Conservation (phyloP, 2,329 filamentous ascomycete species). For the Colletotrichum karsti region DNA sequence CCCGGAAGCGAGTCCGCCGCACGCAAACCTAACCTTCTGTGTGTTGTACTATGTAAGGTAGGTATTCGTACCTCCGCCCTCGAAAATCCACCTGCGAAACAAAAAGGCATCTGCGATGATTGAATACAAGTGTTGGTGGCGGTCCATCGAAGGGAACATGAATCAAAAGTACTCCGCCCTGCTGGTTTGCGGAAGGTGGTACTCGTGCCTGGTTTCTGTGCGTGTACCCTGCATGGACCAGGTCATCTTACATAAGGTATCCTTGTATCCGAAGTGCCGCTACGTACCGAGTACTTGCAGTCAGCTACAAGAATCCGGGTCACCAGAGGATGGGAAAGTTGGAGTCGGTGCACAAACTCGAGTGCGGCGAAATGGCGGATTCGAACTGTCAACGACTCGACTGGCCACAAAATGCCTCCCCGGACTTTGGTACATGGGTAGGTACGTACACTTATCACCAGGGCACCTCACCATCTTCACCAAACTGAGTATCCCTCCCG, state of each 20-base stretch:
- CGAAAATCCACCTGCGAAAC: no score
- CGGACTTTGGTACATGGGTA: background rate
- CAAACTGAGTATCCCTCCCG: background rate
- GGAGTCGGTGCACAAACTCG: constrained; percentile 16
- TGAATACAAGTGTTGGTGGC: background rate
- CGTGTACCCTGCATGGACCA: background rate
- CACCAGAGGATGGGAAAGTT: constrained; percentile 22
- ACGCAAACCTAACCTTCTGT: no score
- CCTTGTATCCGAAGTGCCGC: constrained; percentile 10
- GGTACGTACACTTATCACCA: no score
- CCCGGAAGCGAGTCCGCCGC: no score
- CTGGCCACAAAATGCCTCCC: no score
- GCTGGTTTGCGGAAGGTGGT: background rate
- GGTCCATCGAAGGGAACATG: background rate
- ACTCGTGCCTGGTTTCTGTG: background rate
- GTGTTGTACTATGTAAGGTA: no score
- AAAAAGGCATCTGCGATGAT: no score
- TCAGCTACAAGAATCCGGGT: background rate
- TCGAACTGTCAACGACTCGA: background rate
- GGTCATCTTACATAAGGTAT: background rate
- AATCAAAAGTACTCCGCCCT: background rate
- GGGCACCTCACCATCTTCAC: no score
- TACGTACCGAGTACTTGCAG: background rate
- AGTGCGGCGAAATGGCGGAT: background rate
- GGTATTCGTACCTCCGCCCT: no score